Evolutionary conservation across 345 rosid species (phyloP).

Genomic region (Aquilaria yunnanensis): DNA sequence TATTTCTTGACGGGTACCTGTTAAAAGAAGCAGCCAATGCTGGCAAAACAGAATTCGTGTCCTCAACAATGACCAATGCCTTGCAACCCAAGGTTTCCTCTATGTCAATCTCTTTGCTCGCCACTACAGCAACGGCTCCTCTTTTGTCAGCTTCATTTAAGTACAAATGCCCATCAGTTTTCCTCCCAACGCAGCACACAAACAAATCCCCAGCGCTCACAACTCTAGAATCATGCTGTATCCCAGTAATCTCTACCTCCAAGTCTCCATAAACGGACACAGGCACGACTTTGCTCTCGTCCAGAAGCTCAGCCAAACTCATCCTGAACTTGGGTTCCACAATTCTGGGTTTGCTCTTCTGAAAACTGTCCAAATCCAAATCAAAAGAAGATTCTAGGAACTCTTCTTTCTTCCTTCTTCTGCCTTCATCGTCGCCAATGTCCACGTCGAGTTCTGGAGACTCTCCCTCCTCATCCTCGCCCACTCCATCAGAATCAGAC

Average conservation of each 20-base stretch:
- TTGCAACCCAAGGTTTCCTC: slow-evolving; percentile 85
- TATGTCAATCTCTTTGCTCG: slow-evolving; percentile 87
- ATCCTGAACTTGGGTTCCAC: slow-evolving; percentile 75
- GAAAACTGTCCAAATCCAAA: slow-evolving; percentile 67
- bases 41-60: slow-evolving; percentile 69
- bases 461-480: slow-evolving; percentile 28
- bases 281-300: slow-evolving; percentile 86
- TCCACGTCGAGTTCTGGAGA: slow-evolving; percentile 23
- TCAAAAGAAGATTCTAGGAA: slow-evolving; percentile 51
- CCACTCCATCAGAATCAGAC: slow-evolving; percentile 41
- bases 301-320: slow-evolving; percentile 87
- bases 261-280: slow-evolving; percentile 79
- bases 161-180: slow-evolving; percentile 58
- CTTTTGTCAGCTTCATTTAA: slow-evolving; percentile 94
- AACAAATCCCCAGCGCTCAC: slow-evolving; percentile 89
- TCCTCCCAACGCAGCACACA: slow-evolving; percentile 73
- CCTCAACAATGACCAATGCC: slow-evolving; percentile 93
- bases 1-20: slow-evolving; percentile 60
- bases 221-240: slow-evolving; percentile 81
- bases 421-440: slow-evolving; percentile 18
- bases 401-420: slow-evolving; percentile 19
- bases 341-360: slow-evolving; percentile 44
- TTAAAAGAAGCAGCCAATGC: slow-evolving; percentile 83
- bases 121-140: slow-evolving; percentile 93
- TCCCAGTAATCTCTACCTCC: slow-evolving; percentile 83